Evolutionary conservation across 371 early-diverging fungal genomes (phyloP), one percentile per base, ranked within the genome.

Genomic region (Mucor ambiguus): DNA sequence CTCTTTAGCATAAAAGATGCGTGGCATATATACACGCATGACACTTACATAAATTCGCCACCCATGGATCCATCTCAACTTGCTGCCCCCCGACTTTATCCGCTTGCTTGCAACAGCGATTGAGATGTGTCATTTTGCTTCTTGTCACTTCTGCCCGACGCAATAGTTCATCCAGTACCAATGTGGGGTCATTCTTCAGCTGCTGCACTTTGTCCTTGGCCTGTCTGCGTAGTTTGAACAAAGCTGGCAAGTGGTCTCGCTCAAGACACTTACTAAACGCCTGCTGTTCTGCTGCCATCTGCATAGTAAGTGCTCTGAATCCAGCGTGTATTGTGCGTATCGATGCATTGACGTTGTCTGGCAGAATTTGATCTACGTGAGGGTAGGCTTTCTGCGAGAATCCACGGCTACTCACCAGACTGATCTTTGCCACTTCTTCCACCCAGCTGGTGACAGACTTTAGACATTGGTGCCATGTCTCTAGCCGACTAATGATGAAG

Each of bases 41-140:
- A 26, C 49, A 67, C 72, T 76, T 78, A 78, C 81, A 67, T 24
- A 77, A 60, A 56, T 81, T 81, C 0, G 76, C 75, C 16, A 78
- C 30, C 81, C 77, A 77, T 16, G 81, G 81, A 67, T 81, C 81
- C 68, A 66, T 78, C 48, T 71, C 77, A 29, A 59, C 28, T n/a
- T 63, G 66, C 41, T 41, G 41, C 4, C 71, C 61, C 20, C 66
- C 41, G 8, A 48, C 24, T 24, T 68, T 66, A 26, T 72, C 76
- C 1, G 73, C 70, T 35, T 66, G 69, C 22, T 73, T 75, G 46
- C 81, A 81, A 46, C 71, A 70, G 28, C 69, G 67, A 61, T 63
- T 69, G 1, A 81, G 41, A 20, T 67, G 60, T 0, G 64, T 65
- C 78, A 81, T 78, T n/a, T 69, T 71, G 11, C 76, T 73, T 43